Base-by-base conservation (phyloP, 2,329 filamentous ascomycete genomes). In the Trichoderma oligosporum region DNA sequence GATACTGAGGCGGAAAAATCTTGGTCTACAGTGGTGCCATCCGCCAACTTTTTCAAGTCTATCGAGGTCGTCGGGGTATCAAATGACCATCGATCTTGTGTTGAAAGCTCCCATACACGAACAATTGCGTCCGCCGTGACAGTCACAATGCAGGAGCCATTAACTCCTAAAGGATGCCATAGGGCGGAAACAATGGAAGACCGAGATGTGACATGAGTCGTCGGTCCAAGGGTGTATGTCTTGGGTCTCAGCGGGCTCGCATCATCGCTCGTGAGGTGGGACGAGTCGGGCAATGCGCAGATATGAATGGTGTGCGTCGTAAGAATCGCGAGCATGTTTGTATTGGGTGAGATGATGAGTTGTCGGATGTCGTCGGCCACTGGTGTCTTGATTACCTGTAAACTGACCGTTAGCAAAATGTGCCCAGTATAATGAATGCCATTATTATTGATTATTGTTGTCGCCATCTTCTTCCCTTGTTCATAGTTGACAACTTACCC, bases 141-240 rank as follows among this genome's bases (percentile, higher is more conserved):
- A 0, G 94, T 97, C 18, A 97, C 87, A 29, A 99, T 75, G 55
- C 89, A 91, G 20, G 85, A 85, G 29, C 89, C 89, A 60, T 88
- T 84, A 9, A 93, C 85, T 1, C 92, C 92, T 0, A 97, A 78
- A 1, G 94, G 94, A 73, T 99, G 94, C 93, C 94, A 99, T 58
- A 97, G 66, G 4, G 87, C 88, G 1, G 91, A 90, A 20, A 86
- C 85, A 57, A 99, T 80, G 1, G 89, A 84, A 7, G 91, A 84
- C 63, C 91, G 87, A 45, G 93, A 90, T 48, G 92, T 87, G 47
- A 97, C 91, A 72, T 97, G 93, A 3, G 88, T 91, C 2, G 91
- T 95, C 27, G 92, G 91, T 1, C 93, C 93, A n/a, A 97, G 79
- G 18, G 93, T 93, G 74, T 90, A 95, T 53, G 90, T 90, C 71